A percentile compares a stretch with the other conserved stretches of the same genome.
Evolutionary conservation across 148 eudicot genomes (phyloP).

Genomic region (Fagopyrum esculentum): DNA sequence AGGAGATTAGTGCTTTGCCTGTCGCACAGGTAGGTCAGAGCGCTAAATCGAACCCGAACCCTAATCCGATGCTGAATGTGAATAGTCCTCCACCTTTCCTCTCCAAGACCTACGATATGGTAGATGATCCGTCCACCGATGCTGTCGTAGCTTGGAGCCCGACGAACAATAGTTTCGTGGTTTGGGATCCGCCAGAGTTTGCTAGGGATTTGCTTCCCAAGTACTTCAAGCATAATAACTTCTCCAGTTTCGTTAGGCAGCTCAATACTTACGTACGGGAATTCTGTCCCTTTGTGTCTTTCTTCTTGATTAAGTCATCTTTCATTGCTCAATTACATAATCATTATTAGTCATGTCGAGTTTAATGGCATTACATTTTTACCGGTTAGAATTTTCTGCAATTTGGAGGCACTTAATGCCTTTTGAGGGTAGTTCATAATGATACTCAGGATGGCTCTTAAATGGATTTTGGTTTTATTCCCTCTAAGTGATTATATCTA

Average conservation of each 20-base stretch:
- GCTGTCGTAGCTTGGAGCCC: conserved; percentile 28
- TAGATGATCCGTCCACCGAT: conserved; percentile 33
- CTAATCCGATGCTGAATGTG: conserved; percentile 22
- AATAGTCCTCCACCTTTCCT: conserved; percentile 46
- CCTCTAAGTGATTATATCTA: neutral
- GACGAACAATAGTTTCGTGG: conserved; percentile 26
- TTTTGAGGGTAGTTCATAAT: neutral
- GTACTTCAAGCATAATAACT: conserved; percentile 33
- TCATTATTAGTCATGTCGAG: neutral
- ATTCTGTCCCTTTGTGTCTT: neutral
- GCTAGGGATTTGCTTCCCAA: conserved; percentile 25
- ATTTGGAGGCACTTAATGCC: neutral
- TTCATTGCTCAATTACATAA: neutral
- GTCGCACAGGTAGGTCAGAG: neutral
- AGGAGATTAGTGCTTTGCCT: neutral
- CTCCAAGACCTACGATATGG: conserved; percentile 49
- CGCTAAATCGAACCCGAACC: conserved; percentile 1
- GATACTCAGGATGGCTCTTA: neutral
- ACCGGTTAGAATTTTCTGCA: neutral
- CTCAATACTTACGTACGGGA: conserved; percentile 29
- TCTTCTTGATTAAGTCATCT: neutral
- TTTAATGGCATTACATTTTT: neutral
- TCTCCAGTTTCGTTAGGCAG: conserved; percentile 34
- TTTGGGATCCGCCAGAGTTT: conserved; percentile 31
- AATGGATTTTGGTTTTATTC: neutral